phyloP scores from a whole-genome alignment of 306 rosid species.

The Prunus salicina region DNA sequence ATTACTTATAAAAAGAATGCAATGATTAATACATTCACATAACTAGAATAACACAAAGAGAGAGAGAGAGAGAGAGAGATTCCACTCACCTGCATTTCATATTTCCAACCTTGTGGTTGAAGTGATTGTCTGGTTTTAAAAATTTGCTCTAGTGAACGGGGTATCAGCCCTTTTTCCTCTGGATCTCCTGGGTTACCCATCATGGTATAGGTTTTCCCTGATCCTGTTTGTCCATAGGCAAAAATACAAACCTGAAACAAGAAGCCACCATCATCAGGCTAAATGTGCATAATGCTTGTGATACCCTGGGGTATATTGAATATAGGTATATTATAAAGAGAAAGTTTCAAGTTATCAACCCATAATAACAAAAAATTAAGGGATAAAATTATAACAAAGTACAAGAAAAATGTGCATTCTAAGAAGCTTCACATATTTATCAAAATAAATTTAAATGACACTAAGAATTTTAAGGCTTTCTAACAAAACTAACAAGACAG shows the following conservation, averaged over 20 bases:
- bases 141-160: conserved; percentile 90
- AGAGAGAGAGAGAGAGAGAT: conserved; percentile 1
- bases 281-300: conserved; percentile 3
- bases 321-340: not conserved
- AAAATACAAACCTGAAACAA: conserved; percentile 88
- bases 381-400: not conserved
- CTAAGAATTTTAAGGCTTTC: not conserved
- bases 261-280: conserved; percentile 20
- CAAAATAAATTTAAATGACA: not conserved
- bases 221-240: conserved; percentile 98
- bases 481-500: not conserved
- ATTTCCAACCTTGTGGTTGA: conserved; percentile 89
- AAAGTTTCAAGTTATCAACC: not conserved
- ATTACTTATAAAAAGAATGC: conserved; percentile 1
- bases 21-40: not conserved
- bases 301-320: not conserved
- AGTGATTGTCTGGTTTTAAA: conserved; percentile 81
- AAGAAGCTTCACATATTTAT: not conserved
- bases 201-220: conserved; percentile 99
- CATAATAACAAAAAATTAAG: not conserved
- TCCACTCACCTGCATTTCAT: conserved; percentile 85
- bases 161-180: conserved; percentile 83
- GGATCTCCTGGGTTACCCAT: conserved; percentile 88
- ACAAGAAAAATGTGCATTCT: not conserved
- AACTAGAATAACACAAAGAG: not conserved